Conservation (phyloP, 78 protist species). For the Isochrysis galbana region DNA sequence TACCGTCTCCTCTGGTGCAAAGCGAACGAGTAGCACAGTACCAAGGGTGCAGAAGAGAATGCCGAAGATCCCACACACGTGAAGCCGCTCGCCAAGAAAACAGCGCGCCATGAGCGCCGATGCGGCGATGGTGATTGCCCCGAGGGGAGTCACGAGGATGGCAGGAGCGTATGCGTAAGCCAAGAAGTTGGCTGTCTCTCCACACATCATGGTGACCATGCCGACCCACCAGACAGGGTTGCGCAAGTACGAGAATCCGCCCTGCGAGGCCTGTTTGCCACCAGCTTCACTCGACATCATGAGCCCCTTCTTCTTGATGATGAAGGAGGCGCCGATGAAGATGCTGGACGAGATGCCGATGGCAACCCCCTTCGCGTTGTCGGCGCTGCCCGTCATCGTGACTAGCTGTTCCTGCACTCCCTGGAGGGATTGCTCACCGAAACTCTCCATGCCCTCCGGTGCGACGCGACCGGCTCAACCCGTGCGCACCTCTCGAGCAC, state of each 20-base stretch:
- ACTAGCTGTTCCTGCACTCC: too few species aligned
- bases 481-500: too few species aligned
- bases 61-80: background rate
- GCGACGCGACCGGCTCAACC: too few species aligned
- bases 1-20: background rate
- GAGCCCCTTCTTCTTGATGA: slow-evolving; percentile 32
- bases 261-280: background rate
- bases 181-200: slow-evolving; percentile 27
- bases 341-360: background rate
- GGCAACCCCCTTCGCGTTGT: background rate
- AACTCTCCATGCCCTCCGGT: too few species aligned
- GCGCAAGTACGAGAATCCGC: slow-evolving; percentile 6
- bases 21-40: background rate
- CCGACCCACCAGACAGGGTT: slow-evolving; percentile 41
- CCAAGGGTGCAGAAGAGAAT: slow-evolving; percentile 6
- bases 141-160: slow-evolving; percentile 37
- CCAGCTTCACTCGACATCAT: too few species aligned
- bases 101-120: background rate
- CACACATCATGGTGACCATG: background rate
- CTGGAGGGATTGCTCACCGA: too few species aligned
- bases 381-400: background rate
- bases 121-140: slow-evolving; percentile 14
- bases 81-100: background rate
- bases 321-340: slow-evolving; percentile 26
- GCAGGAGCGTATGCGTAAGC: slow-evolving; percentile 44